Base-by-base conservation (phyloP, 345 rosid genomes). In the Psidium guajava region DNA sequence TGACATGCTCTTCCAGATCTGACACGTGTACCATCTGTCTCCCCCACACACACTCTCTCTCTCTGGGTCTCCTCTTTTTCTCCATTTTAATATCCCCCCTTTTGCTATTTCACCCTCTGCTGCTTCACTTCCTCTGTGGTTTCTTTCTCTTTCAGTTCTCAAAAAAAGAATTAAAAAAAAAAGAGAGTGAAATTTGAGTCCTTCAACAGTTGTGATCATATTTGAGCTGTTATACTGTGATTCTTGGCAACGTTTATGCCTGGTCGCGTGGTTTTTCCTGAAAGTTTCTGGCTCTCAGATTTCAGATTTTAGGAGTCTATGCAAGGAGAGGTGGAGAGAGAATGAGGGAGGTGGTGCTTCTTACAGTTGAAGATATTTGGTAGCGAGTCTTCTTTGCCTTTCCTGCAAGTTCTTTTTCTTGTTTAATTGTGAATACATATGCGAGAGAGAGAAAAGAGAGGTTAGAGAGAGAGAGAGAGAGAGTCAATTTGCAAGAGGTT, bases 21-120 rank as follows among this genome's bases (percentile, higher is more conserved):
- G 91, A 91, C 93, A 91, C 83, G 87, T 91, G 93, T 91, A 69
- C 91, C 86, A 77, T 50, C 83, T 83, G 82, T 81, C 15, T 27
- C 84, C 73, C 82, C 49, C 69, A 44, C 47, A 6, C 47, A 44
- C 82, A 16, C 86, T 20, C 84, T 28, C 40, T 64, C 75, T 61
- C 28, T 25, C 61, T 64, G 44, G 77, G 77, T 69, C 77, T 69
- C 44, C 77, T 32, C 77, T 10, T 77, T 83, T 13, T 55, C 51
- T 84, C 53, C 85, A 28, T 22, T 83, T 59, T 73, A 83, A 22
- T 59, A 56, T 47, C 77, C 27, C 0, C 32, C 80, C 7, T 54
- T 54, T 28, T 54, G 25, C 53, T 11, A 18, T 69, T 84, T n/a
- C 50, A 28, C 40, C 53, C 49, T 15, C 75, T 82, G 36, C 83